These are phyloP conservation scores for Clarireedia sp. DNA, from an alignment of 2,329 filamentous ascomycete species.

Conservation along the genomic window DNA sequence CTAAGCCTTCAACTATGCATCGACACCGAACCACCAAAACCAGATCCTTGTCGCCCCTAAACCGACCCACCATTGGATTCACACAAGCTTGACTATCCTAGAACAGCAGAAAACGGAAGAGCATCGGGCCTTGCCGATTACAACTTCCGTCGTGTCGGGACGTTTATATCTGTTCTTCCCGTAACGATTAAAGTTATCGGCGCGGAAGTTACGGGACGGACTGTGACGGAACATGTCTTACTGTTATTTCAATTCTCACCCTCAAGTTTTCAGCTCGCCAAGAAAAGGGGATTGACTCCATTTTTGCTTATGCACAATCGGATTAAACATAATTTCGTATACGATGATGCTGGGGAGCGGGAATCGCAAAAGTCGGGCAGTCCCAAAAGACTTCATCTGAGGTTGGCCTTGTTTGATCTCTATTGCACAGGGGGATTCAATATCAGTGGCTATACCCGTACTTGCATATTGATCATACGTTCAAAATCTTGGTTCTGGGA, in stretches of 20 bases:
- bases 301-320: no score
- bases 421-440: no score
- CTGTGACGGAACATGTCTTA: slow-evolving; percentile 2
- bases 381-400: no score
- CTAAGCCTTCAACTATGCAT: no score
- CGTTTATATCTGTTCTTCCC: not conserved
- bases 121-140: not conserved
- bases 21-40: no score
- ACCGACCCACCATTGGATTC: not conserved
- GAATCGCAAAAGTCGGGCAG: no score
- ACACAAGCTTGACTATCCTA: not conserved
- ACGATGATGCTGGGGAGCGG: no score
- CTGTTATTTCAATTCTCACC: not conserved
- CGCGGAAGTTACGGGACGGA: not conserved
- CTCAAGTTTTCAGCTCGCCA: not conserved
- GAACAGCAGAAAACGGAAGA: not conserved
- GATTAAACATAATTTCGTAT: no score
- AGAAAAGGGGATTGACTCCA: not conserved
- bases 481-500: no score
- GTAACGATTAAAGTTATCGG: not conserved
- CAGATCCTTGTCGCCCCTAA: not conserved
- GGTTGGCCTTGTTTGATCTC: no score
- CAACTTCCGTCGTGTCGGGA: not conserved
- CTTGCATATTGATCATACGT: no score
- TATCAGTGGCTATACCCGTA: no score